Base-by-base conservation (phyloP, 2,329 filamentous ascomycete species). In the Septoria petroselini region DNA sequence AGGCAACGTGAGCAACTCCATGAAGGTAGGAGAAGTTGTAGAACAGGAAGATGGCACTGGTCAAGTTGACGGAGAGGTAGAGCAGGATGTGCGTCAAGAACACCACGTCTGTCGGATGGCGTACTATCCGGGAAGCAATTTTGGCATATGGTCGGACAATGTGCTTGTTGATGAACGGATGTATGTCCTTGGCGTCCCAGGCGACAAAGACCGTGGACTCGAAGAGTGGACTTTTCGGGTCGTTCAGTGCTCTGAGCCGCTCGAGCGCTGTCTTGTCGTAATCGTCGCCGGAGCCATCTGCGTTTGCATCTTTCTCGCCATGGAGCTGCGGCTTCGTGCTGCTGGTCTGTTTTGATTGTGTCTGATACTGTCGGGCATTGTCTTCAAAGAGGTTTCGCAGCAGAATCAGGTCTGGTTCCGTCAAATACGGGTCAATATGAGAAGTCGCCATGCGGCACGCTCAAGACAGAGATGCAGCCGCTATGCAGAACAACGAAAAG, bases 1-100 rank as follows among this genome's bases (percentile, higher is more conserved):
- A 82, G 7, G 79, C 62, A 45, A 76, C 73, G 63, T 91, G 87
- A 21, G 82, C 58, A 12, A 87, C 58, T 7, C 78, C 87, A 66
- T 90, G 87, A 30, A 78, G 58, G 70, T 80, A 88, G 7, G 76
- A 78, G 69, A 91, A 91, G 62, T 76, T 71, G 59, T 76, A 73
- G 68, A 81, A 87, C 9, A 91, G 74, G 47, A 76, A 75, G 7
- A 82, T 53, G 0, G 85, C 85, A 56, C 84, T 88, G 1, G 86
- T 85, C 0, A 91, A 68, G 1, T 83, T 83, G 1, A 85, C 88
- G 47, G 72, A 73, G 52, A 85, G 76, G 71, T 91, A 91, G 19
- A 89, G 70, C 29, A 90, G 65, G 17, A 91, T 75, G 66, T 91
- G 86, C 0, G 85, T 88, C 48, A 91, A 68, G 76, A 91, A 88